Evolutionary conservation across 2,329 filamentous ascomycete genomes (phyloP).

Genomic region (Lasiodiplodia sp.): DNA sequence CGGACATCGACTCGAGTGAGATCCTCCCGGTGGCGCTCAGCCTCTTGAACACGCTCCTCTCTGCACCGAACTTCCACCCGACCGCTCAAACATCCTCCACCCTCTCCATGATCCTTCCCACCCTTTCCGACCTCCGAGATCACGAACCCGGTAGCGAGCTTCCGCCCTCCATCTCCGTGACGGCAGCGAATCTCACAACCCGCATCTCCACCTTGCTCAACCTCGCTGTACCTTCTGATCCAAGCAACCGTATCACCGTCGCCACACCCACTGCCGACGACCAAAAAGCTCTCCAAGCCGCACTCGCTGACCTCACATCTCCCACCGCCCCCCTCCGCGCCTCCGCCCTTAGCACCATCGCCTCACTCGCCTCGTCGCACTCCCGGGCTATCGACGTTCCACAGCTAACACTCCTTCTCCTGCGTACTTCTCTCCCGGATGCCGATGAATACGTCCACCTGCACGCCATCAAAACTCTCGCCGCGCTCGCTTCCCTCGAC

Average conservation of each 20-base stretch:
- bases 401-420: constrained; percentile 67
- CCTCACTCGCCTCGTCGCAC: constrained; percentile 63
- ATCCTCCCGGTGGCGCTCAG: constrained; percentile 51
- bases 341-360: constrained; percentile 44
- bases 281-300: constrained; percentile 4
- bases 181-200: constrained; percentile 16
- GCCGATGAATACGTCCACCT: constrained; percentile 76
- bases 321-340: constrained; percentile 46
- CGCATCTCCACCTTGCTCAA: constrained; percentile 62
- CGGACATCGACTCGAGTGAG: constrained; percentile 43
- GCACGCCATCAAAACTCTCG: constrained; percentile 70
- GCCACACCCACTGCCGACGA: constrained; percentile 55
- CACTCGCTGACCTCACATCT: constrained; percentile 34
- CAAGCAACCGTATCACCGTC: constrained; percentile 62
- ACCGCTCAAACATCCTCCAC: constrained; percentile 38
- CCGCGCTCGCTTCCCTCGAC: constrained; percentile 67
- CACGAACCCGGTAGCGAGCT: constrained; percentile 34
- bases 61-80: constrained; percentile 44
- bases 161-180: constrained; percentile 47
- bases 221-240: not conserved
- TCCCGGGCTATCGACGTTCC: constrained; percentile 70
- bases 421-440: constrained; percentile 70
- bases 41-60: constrained; percentile 47
- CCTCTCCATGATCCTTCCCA: constrained; percentile 37
- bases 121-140: constrained; percentile 39